phyloP scores from a whole-genome alignment of 2,329 filamentous ascomycete species.

The Fusarium algeriense region DNA sequence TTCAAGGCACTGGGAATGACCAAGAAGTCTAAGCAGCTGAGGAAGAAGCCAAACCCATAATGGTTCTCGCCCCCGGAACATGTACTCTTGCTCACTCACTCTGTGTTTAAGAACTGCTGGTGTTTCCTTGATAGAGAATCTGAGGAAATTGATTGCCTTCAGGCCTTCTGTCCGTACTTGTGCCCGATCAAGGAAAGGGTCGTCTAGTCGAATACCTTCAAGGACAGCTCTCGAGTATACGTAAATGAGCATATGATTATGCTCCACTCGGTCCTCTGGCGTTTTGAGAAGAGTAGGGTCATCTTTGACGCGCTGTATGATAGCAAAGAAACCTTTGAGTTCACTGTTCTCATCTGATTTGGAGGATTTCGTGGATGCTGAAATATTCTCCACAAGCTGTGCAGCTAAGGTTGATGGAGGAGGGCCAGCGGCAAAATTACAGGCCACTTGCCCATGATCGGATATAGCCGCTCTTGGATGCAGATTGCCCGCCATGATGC shows the following conservation, averaged over 20 bases:
- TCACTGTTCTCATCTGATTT: constrained; percentile 77
- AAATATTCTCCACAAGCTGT: constrained; percentile 85
- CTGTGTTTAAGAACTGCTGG: constrained; percentile 72
- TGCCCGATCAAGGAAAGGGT: constrained; percentile 72
- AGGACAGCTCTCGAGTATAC: constrained; percentile 85
- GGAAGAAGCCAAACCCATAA: constrained; percentile 75
- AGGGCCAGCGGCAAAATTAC: constrained; percentile 46
- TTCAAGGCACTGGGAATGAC: constrained; percentile 61
- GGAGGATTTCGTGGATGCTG: constrained; percentile 71
- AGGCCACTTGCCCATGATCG: constrained; percentile 35
- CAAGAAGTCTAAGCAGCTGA: constrained; percentile 68
- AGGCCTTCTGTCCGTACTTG: constrained; percentile 70
- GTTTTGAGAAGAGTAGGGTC: constrained; percentile 68
- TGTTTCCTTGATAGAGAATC: constrained; percentile 79
- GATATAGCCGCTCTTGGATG: constrained; percentile 34
- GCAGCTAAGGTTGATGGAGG: constrained; percentile 88
- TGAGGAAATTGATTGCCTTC: constrained; percentile 83
- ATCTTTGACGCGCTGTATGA: constrained; percentile 68
- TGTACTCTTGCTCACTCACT: constrained; percentile 55
- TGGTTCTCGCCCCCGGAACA: constrained; percentile 69
- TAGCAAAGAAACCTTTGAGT: constrained; percentile 75
- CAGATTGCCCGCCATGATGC: constrained; percentile 48
- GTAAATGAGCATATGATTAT: constrained; percentile 88
- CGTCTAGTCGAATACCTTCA: constrained; percentile 74
- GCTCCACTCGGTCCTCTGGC: constrained; percentile 73